A percentile compares a stretch with the other conserved stretches of the same genome.
Evolutionary conservation across 1,139 yeast genomes (phyloP).

Genomic region (Candida pseudoviswanathii): DNA sequence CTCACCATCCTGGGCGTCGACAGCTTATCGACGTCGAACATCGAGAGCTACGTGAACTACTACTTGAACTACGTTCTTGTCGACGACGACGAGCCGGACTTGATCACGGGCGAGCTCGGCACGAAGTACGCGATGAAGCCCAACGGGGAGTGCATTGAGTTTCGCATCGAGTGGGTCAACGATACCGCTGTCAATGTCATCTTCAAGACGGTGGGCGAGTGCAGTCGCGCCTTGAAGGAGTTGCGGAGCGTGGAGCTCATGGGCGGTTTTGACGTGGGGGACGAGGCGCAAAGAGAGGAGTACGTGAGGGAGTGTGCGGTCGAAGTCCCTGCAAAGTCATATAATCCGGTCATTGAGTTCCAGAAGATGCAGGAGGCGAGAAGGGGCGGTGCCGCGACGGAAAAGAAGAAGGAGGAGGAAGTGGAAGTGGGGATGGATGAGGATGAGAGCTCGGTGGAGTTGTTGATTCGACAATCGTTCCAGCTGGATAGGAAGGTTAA

Average conservation of each 20-base stretch:
- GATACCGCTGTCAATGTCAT: slow-evolving; percentile 61
- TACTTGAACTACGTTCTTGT: slow-evolving; percentile 42
- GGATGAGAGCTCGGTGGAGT: slow-evolving; percentile 42
- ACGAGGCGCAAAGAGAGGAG: slow-evolving; percentile 9
- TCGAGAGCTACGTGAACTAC: slow-evolving; percentile 55
- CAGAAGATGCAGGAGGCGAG: slow-evolving; percentile 28
- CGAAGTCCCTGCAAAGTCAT: slow-evolving; percentile 42
- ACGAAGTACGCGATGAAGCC: slow-evolving; percentile 27
- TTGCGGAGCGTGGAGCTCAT: slow-evolving; percentile 23
- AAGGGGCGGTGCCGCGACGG: too few species aligned
- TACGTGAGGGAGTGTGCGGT: slow-evolving; percentile 29
- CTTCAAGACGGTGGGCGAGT: slow-evolving; percentile 48
- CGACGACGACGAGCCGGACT: slow-evolving; percentile 18
- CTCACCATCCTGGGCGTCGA: slow-evolving; percentile 66
- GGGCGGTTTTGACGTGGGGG: not conserved
- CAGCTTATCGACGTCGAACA: slow-evolving; percentile 63
- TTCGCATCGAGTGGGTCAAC: slow-evolving; percentile 69
- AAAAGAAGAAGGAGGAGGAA: not conserved
- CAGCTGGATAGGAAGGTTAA: slow-evolving; percentile 58
- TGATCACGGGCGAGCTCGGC: slow-evolving; percentile 6
- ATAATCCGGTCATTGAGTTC: slow-evolving; percentile 39
- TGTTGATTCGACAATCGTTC: slow-evolving; percentile 53
- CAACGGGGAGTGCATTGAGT: slow-evolving; percentile 33
- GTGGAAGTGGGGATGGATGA: slow-evolving; percentile 35
- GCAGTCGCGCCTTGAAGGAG: slow-evolving; percentile 39